Percentiles rank a stretch among this genome's conserved stretches.
phyloP scores from a whole-genome alignment of 129 eudicot species.

The Solidago caesia region DNA sequence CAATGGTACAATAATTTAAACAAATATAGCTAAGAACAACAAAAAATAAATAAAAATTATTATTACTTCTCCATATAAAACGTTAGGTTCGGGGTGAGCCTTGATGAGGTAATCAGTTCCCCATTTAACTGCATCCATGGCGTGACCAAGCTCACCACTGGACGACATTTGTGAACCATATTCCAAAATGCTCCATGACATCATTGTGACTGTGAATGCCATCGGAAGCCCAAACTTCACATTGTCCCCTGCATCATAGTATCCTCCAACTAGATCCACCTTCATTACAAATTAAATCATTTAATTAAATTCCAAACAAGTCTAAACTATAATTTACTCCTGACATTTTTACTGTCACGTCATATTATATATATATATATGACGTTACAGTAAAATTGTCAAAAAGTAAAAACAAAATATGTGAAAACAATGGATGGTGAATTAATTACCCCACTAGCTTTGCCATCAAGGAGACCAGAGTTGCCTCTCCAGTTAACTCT shows the following conservation, averaged over 20 bases:
- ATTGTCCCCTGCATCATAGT: slow-evolving; percentile 97
- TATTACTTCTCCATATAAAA: slow-evolving; percentile 87
- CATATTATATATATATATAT: no score
- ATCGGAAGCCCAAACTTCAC: slow-evolving; percentile 96
- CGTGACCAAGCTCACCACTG: slow-evolving; percentile 78
- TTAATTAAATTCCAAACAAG: not conserved
- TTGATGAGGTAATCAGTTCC: slow-evolving; percentile 94
- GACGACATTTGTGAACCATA: slow-evolving; percentile 82
- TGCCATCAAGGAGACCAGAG: slow-evolving; percentile 89
- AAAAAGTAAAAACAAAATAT: not conserved
- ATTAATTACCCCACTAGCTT: slow-evolving; percentile 60
- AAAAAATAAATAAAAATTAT: not conserved
- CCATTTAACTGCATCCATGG: slow-evolving; percentile 93
- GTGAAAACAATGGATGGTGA: not conserved
- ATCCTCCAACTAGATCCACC: slow-evolving; percentile 99
- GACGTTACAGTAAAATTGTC: not conserved
- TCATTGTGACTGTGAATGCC: slow-evolving; percentile 97
- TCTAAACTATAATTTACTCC: not conserved
- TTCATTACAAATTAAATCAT: slow-evolving; percentile 13
- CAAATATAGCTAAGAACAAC: not conserved
- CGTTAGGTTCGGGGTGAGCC: slow-evolving; percentile 90
- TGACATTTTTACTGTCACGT: not conserved
- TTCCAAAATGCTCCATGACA: slow-evolving; percentile 95
- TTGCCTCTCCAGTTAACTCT: slow-evolving; percentile 84
- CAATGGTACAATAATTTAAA: not conserved